Base-by-base conservation (phyloP, 306 rosid species). In the Vachellia pachyceras region DNA sequence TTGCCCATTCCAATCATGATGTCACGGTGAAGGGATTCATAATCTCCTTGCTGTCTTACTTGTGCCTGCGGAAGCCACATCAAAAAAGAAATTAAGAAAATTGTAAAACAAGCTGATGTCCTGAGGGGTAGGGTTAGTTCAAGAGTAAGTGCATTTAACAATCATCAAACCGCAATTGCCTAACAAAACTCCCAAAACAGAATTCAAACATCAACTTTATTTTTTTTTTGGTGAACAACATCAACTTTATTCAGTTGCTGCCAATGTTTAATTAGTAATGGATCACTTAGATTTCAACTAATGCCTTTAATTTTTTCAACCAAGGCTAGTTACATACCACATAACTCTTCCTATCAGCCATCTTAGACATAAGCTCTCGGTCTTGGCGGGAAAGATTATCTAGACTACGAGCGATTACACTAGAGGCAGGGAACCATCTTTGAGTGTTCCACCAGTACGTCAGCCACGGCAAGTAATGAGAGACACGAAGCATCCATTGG, bases 361-460 rank as follows among this genome's bases (percentile, higher is more conserved):
- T 3, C 73, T 64, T 81, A 46, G 60, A 0, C 3, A 14, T 1
- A 46, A 87, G 37, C 64, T 70, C 80, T 22, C 22, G 79, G 77
- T 87, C 90, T 84, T 84, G 82, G 55, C 11, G 52, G 5, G 90
- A 87, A 75, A 84, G 11, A 57, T 63, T 0, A 75, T 78, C 71
- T 46, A 17, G 46, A 78, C 39, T 46, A 11, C 11, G 13, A 84
- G 58, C 46, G 55, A 84, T 47, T 6, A 45, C 41, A 64, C 77
- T 49, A 15, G 10, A n/a, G 39, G 35, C 23, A 13, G 97, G 97
- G 84, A 95, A 91, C 96, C 93, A 93, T 80, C 66, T 88, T 81
- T 95, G 96, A 58, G 98, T 91, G 82, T 91, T 89, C 99, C 99
- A 93, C 95, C 97, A 91, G 79, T 93, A 87, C 40, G 97, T 91